These are phyloP conservation scores for Stemphylium lycopersici DNA, from an alignment of 2,329 filamentous ascomycete genomes.

Conservation along the genomic window DNA sequence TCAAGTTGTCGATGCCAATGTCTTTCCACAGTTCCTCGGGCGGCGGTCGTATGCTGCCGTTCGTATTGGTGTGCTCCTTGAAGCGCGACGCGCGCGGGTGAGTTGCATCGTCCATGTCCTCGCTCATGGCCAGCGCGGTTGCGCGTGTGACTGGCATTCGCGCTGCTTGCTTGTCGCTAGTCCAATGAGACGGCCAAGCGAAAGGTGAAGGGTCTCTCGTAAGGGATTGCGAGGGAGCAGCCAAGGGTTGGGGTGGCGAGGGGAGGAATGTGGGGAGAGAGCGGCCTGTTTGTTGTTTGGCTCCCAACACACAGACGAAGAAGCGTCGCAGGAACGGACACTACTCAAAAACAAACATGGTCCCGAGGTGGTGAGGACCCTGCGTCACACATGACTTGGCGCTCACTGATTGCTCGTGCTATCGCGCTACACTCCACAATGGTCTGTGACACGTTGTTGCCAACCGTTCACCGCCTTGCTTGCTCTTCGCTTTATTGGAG, in stretches of 20 bases:
- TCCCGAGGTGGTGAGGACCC: constrained; percentile 16
- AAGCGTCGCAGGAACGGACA: constrained; percentile 5
- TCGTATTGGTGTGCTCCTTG: constrained; percentile 41
- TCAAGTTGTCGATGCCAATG: constrained; percentile 30
- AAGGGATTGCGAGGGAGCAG: neutral
- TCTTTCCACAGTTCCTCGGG: constrained; percentile 40
- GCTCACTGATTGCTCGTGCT: constrained; percentile 11
- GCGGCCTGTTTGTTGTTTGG: constrained; percentile 15
- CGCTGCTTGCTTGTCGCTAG: neutral
- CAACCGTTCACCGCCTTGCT: constrained; percentile 5
- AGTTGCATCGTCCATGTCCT: constrained; percentile 27
- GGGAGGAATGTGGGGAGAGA: neutral
- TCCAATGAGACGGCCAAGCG: neutral
- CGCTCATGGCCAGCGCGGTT: constrained; percentile 19
- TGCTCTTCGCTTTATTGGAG: neutral
- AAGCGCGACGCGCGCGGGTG: constrained; percentile 34
- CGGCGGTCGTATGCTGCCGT: constrained; percentile 36
- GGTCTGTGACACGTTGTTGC: constrained; percentile 9
- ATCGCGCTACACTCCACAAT: constrained; percentile 2
- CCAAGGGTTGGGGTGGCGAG: neutral
- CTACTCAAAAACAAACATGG: neutral
- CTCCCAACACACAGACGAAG: neutral
- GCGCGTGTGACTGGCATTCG: constrained; percentile 12
- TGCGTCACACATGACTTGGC: constrained; percentile 25
- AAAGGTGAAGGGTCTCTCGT: neutral